phyloP scores from a whole-genome alignment of 176 grass and related monocot species.

The Triticum monococcum region DNA sequence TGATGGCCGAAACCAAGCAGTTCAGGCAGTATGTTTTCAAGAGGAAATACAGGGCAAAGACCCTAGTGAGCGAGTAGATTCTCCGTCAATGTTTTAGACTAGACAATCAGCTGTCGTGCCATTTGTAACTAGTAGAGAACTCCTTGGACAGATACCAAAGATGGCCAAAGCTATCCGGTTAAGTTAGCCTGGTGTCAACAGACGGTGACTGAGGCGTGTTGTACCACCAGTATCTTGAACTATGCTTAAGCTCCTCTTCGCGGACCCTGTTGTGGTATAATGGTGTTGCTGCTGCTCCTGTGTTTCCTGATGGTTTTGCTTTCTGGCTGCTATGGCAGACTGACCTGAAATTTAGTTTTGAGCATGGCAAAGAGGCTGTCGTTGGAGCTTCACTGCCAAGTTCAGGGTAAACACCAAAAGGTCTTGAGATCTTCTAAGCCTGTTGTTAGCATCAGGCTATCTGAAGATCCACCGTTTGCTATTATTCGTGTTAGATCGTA shows the following conservation, averaged over 20 bases:
- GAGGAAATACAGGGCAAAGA: slow-evolving; percentile 54
- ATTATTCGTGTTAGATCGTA: background rate
- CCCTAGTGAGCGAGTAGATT: background rate
- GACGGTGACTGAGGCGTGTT: background rate
- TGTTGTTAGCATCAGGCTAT: background rate
- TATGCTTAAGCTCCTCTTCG: background rate
- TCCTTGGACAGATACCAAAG: background rate
- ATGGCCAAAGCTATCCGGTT: slow-evolving; percentile 16
- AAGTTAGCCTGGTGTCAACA: slow-evolving; percentile 4
- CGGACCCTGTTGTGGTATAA: background rate
- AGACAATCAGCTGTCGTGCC: background rate
- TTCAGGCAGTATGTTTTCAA: slow-evolving; percentile 83
- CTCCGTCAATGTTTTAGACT: background rate
- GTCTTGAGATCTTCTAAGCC: background rate
- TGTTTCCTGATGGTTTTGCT: background rate
- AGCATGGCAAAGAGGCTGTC: background rate
- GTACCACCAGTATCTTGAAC: background rate
- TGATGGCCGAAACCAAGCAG: slow-evolving; percentile 55
- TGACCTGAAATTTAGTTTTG: background rate
- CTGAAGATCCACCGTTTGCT: background rate
- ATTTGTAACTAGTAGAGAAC: slow-evolving; percentile 15
- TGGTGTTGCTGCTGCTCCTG: background rate
- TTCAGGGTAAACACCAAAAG: background rate
- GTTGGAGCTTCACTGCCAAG: background rate
- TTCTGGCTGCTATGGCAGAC: background rate